These are phyloP conservation scores for Entoloma clypeatum DNA, from an alignment of 1,284 basidiomycete genomes.

Conservation along the genomic window DNA sequence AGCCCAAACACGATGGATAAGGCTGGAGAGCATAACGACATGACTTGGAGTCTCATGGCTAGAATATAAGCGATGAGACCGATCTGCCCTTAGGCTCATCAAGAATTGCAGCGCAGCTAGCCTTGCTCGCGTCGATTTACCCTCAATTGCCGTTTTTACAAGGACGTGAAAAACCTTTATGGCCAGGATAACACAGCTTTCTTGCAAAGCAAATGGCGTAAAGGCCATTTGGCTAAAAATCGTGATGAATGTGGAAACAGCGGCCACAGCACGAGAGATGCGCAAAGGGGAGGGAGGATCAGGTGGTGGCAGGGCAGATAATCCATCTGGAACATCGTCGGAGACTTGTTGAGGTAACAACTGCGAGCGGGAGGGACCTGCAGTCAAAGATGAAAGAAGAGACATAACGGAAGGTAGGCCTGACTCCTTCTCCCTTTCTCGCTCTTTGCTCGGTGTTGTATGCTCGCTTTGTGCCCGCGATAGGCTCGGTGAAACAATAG, in stretches of 20 bases:
- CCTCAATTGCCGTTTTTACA: conserved; percentile 39
- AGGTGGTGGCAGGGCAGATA: conserved; percentile 23
- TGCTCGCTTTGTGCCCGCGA: conserved; percentile 57
- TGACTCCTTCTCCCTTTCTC: conserved; percentile 40
- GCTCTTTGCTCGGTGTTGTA: conserved; percentile 27
- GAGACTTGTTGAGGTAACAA: conserved; percentile 37
- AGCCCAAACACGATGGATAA: conserved; percentile 46
- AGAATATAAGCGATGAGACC: conserved; percentile 86
- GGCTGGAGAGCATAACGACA: conserved; percentile 46
- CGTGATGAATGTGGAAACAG: conserved; percentile 59
- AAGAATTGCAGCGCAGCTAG: conserved; percentile 84
- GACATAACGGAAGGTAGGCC: conserved; percentile 60
- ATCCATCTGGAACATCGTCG: conserved; percentile 16
- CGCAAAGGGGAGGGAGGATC: conserved; percentile 28
- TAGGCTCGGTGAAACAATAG: conserved; percentile 45
- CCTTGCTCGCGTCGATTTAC: conserved; percentile 60
- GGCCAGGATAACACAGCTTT: conserved; percentile 46
- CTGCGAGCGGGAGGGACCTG: conserved; percentile 51
- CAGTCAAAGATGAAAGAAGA: conserved; percentile 55
- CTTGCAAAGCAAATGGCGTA: conserved; percentile 51
- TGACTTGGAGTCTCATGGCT: conserved; percentile 54
- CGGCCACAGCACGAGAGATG: conserved; percentile 49
- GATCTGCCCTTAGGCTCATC: conserved; percentile 86
- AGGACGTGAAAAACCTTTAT: conserved; percentile 50
- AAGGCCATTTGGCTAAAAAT: conserved; percentile 70